Percentiles rank a stretch among this genome's conserved stretches.
phyloP scores from a whole-genome alignment of 2,329 filamentous ascomycete genomes.

The Colletotrichum liaoningense region DNA sequence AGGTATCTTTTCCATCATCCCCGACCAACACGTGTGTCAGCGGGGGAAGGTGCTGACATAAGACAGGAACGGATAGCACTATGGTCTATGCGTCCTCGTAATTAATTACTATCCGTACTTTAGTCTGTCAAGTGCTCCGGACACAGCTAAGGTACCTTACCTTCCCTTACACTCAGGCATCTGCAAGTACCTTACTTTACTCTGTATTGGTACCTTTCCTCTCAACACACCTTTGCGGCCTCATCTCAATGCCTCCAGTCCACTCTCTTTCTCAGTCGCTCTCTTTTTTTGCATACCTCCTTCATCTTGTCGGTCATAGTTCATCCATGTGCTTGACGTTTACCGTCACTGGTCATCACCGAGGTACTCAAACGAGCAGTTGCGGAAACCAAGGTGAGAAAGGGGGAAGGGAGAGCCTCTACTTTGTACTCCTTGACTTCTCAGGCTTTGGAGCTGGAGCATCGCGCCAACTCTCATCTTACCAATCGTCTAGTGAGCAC shows the following conservation, averaged over 20 bases:
- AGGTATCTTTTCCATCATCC: neutral
- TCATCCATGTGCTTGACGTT: neutral
- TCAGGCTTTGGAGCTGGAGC: neutral
- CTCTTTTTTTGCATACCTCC: neutral
- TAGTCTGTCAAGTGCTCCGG: neutral
- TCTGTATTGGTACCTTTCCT: too few relatives aligned
- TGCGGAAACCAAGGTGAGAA: neutral
- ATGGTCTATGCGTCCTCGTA: neutral
- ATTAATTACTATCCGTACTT: neutral
- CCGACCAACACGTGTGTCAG: slow-evolving; percentile 2
- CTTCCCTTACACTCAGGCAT: too few relatives aligned
- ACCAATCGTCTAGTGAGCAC: slow-evolving; percentile 2
- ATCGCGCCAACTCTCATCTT: neutral
- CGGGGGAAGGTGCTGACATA: neutral
- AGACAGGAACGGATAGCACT: neutral
- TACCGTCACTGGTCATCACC: neutral
- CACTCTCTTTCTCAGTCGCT: neutral
- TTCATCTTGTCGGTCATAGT: neutral
- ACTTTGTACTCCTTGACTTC: neutral
- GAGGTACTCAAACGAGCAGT: neutral
- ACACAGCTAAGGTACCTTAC: too few relatives aligned
- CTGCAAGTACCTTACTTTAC: too few relatives aligned
- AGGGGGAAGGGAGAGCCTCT: neutral
- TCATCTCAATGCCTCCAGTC: neutral
- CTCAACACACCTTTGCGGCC: neutral